Conservation (phyloP, 2,329 filamentous ascomycete species). For the Botrytis fabae region DNA sequence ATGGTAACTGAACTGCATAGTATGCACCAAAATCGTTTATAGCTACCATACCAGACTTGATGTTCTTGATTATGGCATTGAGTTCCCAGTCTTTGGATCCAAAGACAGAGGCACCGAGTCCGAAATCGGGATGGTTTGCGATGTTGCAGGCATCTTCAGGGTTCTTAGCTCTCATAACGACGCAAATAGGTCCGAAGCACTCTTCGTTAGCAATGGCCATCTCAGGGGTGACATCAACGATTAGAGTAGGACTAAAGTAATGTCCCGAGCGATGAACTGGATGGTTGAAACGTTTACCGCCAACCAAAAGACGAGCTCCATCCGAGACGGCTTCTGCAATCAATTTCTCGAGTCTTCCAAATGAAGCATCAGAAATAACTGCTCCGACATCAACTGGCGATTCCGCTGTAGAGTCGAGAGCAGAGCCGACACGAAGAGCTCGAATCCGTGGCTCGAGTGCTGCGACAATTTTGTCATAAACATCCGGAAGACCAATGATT, state of each 20-base stretch:
- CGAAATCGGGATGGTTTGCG: slow-evolving; percentile 82
- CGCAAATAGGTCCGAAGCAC: slow-evolving; percentile 89
- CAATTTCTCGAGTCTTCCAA: slow-evolving; percentile 72
- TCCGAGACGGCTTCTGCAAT: slow-evolving; percentile 74
- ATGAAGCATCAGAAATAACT: slow-evolving; percentile 78
- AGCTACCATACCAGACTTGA: slow-evolving; percentile 86
- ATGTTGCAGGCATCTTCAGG: slow-evolving; percentile 67
- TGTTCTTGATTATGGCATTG: slow-evolving; percentile 61
- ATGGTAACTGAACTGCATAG: slow-evolving; percentile 92
- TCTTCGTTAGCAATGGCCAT: slow-evolving; percentile 91
- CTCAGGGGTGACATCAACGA: slow-evolving; percentile 80
- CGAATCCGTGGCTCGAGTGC: slow-evolving; percentile 73
- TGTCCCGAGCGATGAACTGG: slow-evolving; percentile 75
- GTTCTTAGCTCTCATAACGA: slow-evolving; percentile 73
- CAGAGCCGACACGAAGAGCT: slow-evolving; percentile 72
- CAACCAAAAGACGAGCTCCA: slow-evolving; percentile 79
- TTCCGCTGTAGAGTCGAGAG: slow-evolving; percentile 51
- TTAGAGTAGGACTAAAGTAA: slow-evolving; percentile 89
- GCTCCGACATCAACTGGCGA: slow-evolving; percentile 77
- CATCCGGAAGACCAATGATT: slow-evolving; percentile 74
- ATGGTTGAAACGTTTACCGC: slow-evolving; percentile 72
- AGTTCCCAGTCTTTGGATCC: slow-evolving; percentile 67
- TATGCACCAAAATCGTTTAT: slow-evolving; percentile 94
- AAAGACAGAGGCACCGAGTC: slow-evolving; percentile 86
- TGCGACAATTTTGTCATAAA: slow-evolving; percentile 72